A percentile compares a stretch with the other conserved stretches of the same genome.
Evolutionary conservation across 1,284 basidiomycete genomes (phyloP).

Genomic region (Porodaedalea pini): DNA sequence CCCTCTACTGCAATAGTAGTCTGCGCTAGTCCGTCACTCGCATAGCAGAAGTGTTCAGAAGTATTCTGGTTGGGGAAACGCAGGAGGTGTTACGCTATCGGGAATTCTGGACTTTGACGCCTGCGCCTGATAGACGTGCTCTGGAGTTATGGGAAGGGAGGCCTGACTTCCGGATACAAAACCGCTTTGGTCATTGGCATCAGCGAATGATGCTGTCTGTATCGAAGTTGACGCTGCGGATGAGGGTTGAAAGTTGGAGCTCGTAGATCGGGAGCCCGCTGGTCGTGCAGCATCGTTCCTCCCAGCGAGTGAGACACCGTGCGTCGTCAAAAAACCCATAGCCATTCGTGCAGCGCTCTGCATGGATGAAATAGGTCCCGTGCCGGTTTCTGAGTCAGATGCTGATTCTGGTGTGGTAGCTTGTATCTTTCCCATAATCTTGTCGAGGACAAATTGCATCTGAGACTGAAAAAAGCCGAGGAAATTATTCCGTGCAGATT

Average conservation of each 20-base stretch:
- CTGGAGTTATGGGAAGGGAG: conserved; percentile 5
- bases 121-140: conserved; percentile 2
- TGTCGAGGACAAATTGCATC: conserved; percentile 43
- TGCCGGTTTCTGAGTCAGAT: conserved; percentile 9
- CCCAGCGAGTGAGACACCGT: conserved; percentile 24
- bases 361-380: neutral
- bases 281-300: neutral
- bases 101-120: neutral
- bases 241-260: neutral
- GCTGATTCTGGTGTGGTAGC: conserved; percentile 21
- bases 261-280: neutral
- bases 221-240: neutral
- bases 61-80: neutral
- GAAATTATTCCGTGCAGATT: conserved; percentile 48
- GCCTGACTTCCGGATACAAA: neutral
- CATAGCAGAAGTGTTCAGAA: neutral
- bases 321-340: conserved; percentile 37
- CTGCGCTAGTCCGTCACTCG: no score
- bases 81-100: neutral
- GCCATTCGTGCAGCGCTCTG: conserved; percentile 29
- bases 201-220: neutral
- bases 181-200: neutral
- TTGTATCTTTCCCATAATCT: conserved; percentile 26
- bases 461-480: conserved; percentile 47
- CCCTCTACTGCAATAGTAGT: no score